Evolutionary conservation across 495 filamentous ascomycete species (phyloP).

Genomic region (Neurospora tetrasperma): DNA sequence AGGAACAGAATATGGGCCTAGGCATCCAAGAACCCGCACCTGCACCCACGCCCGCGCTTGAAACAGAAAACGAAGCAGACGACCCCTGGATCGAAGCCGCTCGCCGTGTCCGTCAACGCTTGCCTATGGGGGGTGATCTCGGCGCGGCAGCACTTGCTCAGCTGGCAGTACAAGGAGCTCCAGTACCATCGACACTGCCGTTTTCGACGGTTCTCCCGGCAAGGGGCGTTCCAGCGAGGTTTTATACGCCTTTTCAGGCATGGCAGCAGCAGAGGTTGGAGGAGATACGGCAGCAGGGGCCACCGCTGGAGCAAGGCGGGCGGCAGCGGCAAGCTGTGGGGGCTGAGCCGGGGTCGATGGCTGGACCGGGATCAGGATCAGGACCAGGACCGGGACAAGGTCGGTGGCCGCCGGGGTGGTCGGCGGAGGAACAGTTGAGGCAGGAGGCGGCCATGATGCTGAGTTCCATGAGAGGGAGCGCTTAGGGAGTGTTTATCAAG

Average conservation of each 20-base stretch:
- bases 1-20: not conserved
- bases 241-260: not conserved
- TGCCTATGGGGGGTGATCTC: not conserved
- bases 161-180: not conserved
- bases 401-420: not conserved
- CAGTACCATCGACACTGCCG: not conserved
- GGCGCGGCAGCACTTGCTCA: not conserved
- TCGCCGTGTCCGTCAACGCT: not conserved
- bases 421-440: constrained; percentile 16
- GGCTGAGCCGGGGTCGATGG: not conserved
- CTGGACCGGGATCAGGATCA: not conserved
- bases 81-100: not conserved
- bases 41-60: not conserved
- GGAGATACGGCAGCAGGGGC: not conserved
- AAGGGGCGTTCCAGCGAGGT: not conserved
- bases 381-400: not conserved
- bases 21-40: not conserved
- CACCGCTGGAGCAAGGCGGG: not conserved
- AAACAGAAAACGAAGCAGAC: not conserved
- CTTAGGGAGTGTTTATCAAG: not conserved
- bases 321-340: not conserved
- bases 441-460: constrained; percentile 18
- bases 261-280: not conserved
- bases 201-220: not conserved
- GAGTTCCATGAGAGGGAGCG: constrained; percentile 7